Conservation (phyloP, 208 protist genomes). For the Leptomonas seymouri region DNA sequence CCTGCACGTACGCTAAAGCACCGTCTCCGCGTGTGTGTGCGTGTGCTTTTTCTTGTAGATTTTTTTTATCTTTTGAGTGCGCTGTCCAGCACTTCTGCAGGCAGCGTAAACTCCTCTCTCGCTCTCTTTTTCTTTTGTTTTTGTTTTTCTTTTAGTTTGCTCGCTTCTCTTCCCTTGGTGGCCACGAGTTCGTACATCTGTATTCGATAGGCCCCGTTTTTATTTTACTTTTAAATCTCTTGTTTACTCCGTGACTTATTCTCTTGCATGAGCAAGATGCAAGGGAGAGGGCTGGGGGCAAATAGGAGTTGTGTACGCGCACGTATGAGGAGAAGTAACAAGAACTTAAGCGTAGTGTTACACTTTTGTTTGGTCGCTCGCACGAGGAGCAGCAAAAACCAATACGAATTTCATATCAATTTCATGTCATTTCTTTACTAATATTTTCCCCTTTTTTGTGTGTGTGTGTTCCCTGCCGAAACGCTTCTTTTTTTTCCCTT, state of each 20-base stretch:
- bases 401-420: not conserved
- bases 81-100: not conserved
- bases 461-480: not conserved
- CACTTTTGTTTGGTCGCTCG: constrained; percentile 3
- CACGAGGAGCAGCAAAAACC: not conserved
- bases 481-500: not conserved
- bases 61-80: not conserved
- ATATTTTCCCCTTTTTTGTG: not conserved
- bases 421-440: not conserved
- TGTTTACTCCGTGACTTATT: no score
- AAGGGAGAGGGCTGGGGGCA: no score
- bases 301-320: no score
- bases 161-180: not conserved
- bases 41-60: not conserved
- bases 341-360: not conserved
- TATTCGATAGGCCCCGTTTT: not conserved
- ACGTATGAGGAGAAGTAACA: no score
- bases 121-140: not conserved
- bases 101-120: not conserved
- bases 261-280: no score
- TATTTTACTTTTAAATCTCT: not conserved
- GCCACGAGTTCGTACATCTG: not conserved
- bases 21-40: not conserved
- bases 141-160: not conserved
- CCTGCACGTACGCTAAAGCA: no score